Evolutionary conservation across 176 grass and related monocot species (phyloP).

Genomic region (Oryza coarctata): DNA sequence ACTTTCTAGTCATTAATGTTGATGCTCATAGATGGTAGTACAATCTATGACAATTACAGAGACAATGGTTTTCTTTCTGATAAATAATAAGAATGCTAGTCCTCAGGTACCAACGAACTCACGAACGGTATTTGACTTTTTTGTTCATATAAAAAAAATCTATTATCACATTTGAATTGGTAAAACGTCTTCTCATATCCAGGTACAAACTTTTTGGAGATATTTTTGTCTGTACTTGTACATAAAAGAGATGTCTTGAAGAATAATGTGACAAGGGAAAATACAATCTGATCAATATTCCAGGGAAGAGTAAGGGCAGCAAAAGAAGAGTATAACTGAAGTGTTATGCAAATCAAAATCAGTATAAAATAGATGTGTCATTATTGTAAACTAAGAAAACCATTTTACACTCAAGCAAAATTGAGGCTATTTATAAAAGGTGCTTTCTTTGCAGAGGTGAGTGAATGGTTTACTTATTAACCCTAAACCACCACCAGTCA

Average conservation of each 20-base stretch:
- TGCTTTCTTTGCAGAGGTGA: slow-evolving; percentile 36
- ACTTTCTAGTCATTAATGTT: neutral
- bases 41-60: neutral
- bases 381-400: neutral
- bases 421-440: slow-evolving; percentile 20
- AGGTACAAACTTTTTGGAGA: neutral
- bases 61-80: neutral
- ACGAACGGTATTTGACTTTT: neutral
- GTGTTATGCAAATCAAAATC: neutral
- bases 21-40: neutral
- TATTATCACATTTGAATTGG: neutral
- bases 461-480: slow-evolving; percentile 32
- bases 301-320: neutral
- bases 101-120: neutral
- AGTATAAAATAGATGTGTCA: neutral
- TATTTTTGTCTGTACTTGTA: neutral
- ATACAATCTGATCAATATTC: neutral
- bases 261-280: neutral
- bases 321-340: neutral
- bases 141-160: neutral
- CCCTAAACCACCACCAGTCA: slow-evolving; percentile 32
- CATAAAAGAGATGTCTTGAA: neutral
- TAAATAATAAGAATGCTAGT: neutral
- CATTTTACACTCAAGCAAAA: neutral
- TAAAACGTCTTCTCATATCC: neutral